Base-by-base conservation (phyloP, 176 grass and related monocot species). In the Oryza nivara region DNA sequence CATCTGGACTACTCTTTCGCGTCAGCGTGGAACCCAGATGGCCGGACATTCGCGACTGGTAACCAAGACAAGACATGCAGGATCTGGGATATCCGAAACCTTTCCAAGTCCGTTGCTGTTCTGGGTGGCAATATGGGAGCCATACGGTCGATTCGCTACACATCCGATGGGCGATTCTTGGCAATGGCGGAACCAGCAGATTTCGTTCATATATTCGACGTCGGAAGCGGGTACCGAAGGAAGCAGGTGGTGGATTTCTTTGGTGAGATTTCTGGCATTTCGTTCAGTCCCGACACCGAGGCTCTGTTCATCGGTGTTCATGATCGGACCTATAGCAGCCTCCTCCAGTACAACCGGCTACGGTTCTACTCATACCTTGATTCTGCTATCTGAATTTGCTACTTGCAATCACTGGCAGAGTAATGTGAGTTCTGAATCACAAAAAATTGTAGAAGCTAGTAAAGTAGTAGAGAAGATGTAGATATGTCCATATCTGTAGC, bases 31-130 rank as follows among this genome's bases (percentile, higher is more conserved):
- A 90, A 92, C 52, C 95, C 90, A 28, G 90, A 97, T 52, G 90
- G 92, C 4, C 77, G 17, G 49, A 94, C 92, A 75, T 92, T 97
- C 0, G 86, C 90, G 22, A 97, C 95, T 2, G 90, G 92, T 35
- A 97, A 94, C 63, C 92, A 97, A 86, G 95, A 94, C 77, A 97
- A 83, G 78, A 92, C 95, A n/a, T 97, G 95, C 70, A 89, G 88
- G 32, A 70, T 97, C n/a, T 97, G 90, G 92, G 95, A 97, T 83
- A 72, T 79, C 41, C 89, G 95, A n/a, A 92, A 97, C 69, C 90
- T 92, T 11, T 97, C 95, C 4, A 67, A 88, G 77, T 90, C 95
- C 14, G 41, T 94, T n/a, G 89, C 70, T 81, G 88, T 94, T 19
- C 65, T 94, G 70, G 46, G 90, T 72, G 95, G 95, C 40, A 97